phyloP scores from a whole-genome alignment of 2,329 filamentous ascomycete genomes.

The Trichophyton verrucosum region DNA sequence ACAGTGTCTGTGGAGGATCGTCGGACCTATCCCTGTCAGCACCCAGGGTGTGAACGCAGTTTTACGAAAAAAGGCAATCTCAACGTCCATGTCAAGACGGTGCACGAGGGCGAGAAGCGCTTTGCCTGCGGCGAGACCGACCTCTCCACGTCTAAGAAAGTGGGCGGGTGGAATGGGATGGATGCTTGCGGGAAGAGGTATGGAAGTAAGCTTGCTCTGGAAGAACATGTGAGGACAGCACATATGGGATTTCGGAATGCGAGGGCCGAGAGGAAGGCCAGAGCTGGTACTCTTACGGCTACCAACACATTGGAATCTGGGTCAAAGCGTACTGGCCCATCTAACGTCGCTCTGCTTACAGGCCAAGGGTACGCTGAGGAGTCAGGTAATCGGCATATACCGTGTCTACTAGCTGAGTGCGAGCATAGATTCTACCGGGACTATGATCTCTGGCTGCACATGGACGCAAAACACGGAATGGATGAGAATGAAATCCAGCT shows the following conservation, averaged over 20 bases:
- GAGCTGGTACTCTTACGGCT: neutral
- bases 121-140: conserved; percentile 68
- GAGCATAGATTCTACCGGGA: conserved; percentile 44
- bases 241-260: conserved; percentile 53
- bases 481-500: conserved; percentile 30
- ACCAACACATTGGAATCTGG: neutral
- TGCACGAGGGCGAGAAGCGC: conserved; percentile 59
- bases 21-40: conserved; percentile 54
- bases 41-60: conserved; percentile 55
- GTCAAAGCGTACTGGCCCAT: conserved; percentile 12
- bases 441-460: conserved; percentile 46
- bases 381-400: conserved; percentile 35
- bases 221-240: conserved; percentile 72
- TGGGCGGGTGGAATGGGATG: conserved; percentile 52
- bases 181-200: conserved; percentile 66
- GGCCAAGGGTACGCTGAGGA: conserved; percentile 44
- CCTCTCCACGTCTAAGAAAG: conserved; percentile 43
- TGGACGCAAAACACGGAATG: conserved; percentile 34
- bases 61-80: conserved; percentile 81
- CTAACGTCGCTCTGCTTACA: conserved; percentile 39
- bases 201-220: conserved; percentile 62
- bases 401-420: conserved; percentile 41
- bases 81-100: conserved; percentile 62
- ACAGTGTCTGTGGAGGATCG: conserved; percentile 46
- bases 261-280: conserved; percentile 28